Conservation (phyloP, 345 rosid genomes). For the Kernera saxatilis region DNA sequence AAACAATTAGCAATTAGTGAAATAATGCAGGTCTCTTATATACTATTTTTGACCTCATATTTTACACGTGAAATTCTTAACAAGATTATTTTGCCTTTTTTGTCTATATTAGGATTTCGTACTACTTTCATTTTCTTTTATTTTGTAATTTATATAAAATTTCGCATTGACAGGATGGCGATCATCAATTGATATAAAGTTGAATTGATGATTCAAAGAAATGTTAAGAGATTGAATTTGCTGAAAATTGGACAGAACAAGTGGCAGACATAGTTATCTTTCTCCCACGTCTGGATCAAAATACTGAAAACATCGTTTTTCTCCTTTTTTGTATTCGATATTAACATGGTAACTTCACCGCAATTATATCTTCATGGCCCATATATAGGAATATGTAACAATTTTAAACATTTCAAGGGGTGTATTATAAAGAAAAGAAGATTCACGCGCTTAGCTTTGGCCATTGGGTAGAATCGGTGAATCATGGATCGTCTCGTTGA, state of each 20-base stretch:
- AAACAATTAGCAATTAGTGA: too few relatives aligned
- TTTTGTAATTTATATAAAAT: too few relatives aligned
- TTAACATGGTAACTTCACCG: neutral
- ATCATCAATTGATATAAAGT: too few relatives aligned
- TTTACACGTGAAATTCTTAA: too few relatives aligned
- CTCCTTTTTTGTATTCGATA: neutral
- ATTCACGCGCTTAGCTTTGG: slow-evolving; percentile 18
- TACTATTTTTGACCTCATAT: too few relatives aligned
- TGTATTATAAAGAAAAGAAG: neutral
- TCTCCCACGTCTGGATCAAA: neutral
- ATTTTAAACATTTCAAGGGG: neutral
- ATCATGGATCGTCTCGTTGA: slow-evolving; percentile 8
- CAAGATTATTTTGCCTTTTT: too few relatives aligned
- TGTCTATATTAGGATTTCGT: too few relatives aligned
- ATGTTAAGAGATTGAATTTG: neutral
- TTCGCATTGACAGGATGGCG: too few relatives aligned
- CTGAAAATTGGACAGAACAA: neutral
- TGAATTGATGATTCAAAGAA: neutral
- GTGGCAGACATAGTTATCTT: slow-evolving; percentile 22
- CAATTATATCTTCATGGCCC: neutral
- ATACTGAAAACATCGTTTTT: neutral
- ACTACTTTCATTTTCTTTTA: too few relatives aligned
- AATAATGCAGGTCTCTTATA: too few relatives aligned
- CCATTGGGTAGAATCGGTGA: neutral
- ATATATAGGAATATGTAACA: neutral